phyloP scores from a whole-genome alignment of 768 basidiomycete genomes.

The Mrakia gelida region DNA sequence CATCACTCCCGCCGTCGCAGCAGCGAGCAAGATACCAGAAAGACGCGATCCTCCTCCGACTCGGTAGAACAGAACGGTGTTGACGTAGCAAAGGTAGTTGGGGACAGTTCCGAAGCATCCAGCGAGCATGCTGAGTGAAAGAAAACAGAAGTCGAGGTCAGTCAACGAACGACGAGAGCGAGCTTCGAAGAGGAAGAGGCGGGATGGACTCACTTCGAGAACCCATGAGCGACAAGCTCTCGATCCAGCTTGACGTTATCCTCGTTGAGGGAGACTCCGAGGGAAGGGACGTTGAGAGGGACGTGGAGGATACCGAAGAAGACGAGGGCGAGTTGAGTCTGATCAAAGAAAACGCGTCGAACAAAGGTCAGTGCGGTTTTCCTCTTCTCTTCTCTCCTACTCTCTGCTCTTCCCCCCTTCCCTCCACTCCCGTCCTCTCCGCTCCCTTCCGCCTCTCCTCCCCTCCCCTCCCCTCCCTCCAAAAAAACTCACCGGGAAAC shows the following conservation, averaged over 20 bases:
- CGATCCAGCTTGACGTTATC: constrained; percentile 83
- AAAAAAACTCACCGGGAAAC: constrained; percentile 54
- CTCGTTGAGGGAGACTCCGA: constrained; percentile 83
- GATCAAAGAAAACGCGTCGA: not conserved
- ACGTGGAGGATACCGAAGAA: constrained; percentile 44
- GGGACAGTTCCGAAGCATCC: constrained; percentile 77
- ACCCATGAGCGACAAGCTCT: constrained; percentile 87
- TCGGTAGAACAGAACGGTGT: constrained; percentile 64
- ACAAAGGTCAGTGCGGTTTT: not conserved
- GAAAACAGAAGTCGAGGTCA: not conserved
- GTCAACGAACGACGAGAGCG: not conserved
- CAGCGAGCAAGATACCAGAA: constrained; percentile 78
- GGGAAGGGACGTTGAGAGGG: constrained; percentile 61
- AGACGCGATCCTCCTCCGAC: constrained; percentile 82
- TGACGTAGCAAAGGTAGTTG: constrained; percentile 67
- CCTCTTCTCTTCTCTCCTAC: not conserved
- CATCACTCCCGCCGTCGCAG: constrained; percentile 65
- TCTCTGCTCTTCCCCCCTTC: too few species aligned
- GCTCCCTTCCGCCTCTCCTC: too few species aligned
- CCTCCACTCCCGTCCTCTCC: too few species aligned
- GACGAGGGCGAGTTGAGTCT: constrained; percentile 81
- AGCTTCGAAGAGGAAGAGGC: too few species aligned
- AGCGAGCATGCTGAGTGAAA: constrained; percentile 52
- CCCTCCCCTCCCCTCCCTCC: too few species aligned
- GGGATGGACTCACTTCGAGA: constrained; percentile 57